These are phyloP conservation scores for Colletotrichum spaethianum DNA, from an alignment of 2,329 filamentous ascomycete species.

Conservation along the genomic window DNA sequence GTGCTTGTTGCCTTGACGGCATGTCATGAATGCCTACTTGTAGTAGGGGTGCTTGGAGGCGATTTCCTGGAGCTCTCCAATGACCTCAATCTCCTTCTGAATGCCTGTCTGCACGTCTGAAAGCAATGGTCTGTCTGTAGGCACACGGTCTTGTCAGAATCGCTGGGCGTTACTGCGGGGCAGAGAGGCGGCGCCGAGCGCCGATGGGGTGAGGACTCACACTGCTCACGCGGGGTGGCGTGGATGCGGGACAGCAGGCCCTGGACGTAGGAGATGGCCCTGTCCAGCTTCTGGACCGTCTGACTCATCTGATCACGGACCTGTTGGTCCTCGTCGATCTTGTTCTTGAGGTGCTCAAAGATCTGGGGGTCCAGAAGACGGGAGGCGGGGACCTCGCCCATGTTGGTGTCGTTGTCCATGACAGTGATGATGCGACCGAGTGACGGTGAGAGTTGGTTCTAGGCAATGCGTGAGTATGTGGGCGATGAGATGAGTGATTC, in stretches of 20 bases:
- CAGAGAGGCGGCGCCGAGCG: too few species aligned
- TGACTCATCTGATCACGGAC: conserved; percentile 88
- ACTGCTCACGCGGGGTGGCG: conserved; percentile 79
- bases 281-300: conserved; percentile 85
- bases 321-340: conserved; percentile 88
- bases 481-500: background rate
- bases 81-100: conserved; percentile 77
- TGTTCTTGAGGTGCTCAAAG: conserved; percentile 88
- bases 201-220: conserved; percentile 51
- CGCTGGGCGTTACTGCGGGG: background rate
- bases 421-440: background rate
- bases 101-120: conserved; percentile 80
- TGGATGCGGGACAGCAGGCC: conserved; percentile 91
- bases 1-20: background rate
- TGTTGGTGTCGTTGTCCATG: conserved; percentile 43
- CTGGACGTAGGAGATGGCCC: conserved; percentile 85
- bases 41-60: conserved; percentile 95
- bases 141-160: conserved; percentile 69
- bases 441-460: background rate
- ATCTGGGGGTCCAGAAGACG: conserved; percentile 79
- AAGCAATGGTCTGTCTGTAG: conserved; percentile 77
- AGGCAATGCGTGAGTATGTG: background rate
- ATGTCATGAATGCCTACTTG: conserved; percentile 71
- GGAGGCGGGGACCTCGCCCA: conserved; percentile 43
- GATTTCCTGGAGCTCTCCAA: conserved; percentile 78